A percentile compares a stretch with the other conserved stretches of the same genome.
These are phyloP conservation scores for Globisporangium barbulae DNA, from an alignment of 352 stramenopile genomes.

Conservation along the genomic window DNA sequence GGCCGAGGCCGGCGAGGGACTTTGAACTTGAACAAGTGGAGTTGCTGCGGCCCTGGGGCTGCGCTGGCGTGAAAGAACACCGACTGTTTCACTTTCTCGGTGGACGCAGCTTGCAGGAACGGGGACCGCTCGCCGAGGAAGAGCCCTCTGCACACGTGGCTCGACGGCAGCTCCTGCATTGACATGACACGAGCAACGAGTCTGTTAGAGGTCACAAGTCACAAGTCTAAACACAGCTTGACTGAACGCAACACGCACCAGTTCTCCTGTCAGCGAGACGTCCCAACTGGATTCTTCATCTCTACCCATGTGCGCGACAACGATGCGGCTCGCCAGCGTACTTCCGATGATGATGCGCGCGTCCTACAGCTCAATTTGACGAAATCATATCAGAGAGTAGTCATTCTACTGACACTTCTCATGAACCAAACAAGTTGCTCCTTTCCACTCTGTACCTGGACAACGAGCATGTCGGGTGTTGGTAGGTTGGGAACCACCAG, in stretches of 20 bases:
- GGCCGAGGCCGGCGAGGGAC: conserved; percentile 26
- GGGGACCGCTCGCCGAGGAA: conserved; percentile 35
- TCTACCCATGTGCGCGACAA: conserved; percentile 33
- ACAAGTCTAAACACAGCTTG: neutral
- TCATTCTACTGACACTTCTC: neutral
- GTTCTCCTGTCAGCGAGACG: conserved; percentile 29
- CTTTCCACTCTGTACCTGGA: conserved; percentile 30
- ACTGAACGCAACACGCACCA: conserved; percentile 25
- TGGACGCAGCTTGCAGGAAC: conserved; percentile 52
- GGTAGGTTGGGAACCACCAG: conserved; percentile 28
- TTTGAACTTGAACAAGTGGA: conserved; percentile 53
- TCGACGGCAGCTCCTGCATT: conserved; percentile 37
- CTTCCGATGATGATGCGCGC: conserved; percentile 42
- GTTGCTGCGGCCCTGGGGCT: conserved; percentile 24
- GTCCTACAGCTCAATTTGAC: conserved; percentile 16
- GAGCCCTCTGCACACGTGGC: conserved; percentile 46
- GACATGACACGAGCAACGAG: neutral
- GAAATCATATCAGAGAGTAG: neutral
- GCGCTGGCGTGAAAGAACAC: conserved; percentile 41
- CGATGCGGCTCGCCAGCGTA: conserved; percentile 32
- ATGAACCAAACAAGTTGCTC: neutral
- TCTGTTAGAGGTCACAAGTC: too few species aligned
- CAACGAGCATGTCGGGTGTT: conserved; percentile 33
- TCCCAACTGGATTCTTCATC: conserved; percentile 27
- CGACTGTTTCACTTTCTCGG: conserved; percentile 40